Evolutionary conservation across 768 basidiomycete genomes (phyloP), one percentile per base, ranked within the genome.

Genomic region (Boletus sp.): DNA sequence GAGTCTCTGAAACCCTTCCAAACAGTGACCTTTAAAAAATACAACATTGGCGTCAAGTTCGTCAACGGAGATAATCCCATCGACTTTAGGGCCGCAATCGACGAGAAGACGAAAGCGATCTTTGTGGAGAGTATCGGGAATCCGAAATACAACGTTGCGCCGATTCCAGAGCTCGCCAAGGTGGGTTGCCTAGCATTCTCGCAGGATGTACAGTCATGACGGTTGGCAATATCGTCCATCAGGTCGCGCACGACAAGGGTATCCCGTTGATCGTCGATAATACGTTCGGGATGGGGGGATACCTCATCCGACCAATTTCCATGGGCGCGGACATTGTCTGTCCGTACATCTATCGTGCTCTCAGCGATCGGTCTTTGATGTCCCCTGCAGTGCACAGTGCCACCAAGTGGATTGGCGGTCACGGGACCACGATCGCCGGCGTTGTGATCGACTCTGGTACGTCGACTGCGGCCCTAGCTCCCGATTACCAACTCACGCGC

Each of bases 401-500:
- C 1, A 91, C 90, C 1, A 92, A 93, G 65, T 93, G 90, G 91
- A 90, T 92, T 35, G 85, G 87, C 12, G 86, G 87, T 0, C 89
- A 90, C 58, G 90, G 91, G 32, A 91, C 85, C 0, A 88, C 87
- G 24, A 89, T 93, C 47, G 89, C 79, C 5, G 91, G 90, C 41
- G 82, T 90, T 30, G 75, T 93, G 56, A 71, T 92, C 47, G 89
- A 91, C 68, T 79, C 81, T 9, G 89, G 89, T 81, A 48, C 5
- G 59, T 5, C 7, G 2, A 30, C 4, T 6, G 32, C 8, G 4
- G 1, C 14, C 7, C 12, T 41, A 33, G 7, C 8, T 28, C 28
- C 9, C 8, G 14, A 33, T 17, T 1, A 1, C 6, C 39, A 17
- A 18, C 52, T 56, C 28, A 60, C 4, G 3, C 17, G 1, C 2